Percentiles rank a stretch among this genome's conserved stretches.
Conservation (phyloP, 768 basidiomycete genomes). For the Lactifluus pinguis region DNA sequence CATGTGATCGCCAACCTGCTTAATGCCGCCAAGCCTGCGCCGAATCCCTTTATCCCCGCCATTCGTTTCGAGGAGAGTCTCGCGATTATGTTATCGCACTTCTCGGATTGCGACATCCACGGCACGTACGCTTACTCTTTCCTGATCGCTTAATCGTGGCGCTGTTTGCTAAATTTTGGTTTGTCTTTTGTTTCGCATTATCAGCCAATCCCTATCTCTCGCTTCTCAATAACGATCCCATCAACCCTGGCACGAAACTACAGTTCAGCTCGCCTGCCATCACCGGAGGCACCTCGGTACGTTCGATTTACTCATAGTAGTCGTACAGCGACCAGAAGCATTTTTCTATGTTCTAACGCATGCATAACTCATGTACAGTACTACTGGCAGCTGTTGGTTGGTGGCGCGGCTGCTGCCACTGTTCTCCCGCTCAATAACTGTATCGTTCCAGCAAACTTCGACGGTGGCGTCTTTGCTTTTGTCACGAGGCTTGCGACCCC, state of each 20-base stretch:
- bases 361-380: conserved; percentile 27
- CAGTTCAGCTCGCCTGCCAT: conserved; percentile 51
- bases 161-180: no score
- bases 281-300: conserved; percentile 39
- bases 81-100: conserved; percentile 57
- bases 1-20: conserved; percentile 69
- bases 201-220: conserved; percentile 50
- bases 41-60: conserved; percentile 62
- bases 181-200: no score
- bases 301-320: conserved; percentile 16
- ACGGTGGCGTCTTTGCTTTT: conserved; percentile 68
- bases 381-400: conserved; percentile 71
- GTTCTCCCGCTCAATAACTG: conserved; percentile 52
- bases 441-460: conserved; percentile 53
- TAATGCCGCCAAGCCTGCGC: conserved; percentile 49
- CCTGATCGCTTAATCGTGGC: not conserved
- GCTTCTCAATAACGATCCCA: conserved; percentile 52
- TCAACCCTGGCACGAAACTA: conserved; percentile 48
- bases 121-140: conserved; percentile 31
- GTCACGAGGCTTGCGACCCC: conserved; percentile 60
- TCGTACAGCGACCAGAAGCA: no score
- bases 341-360: no score
- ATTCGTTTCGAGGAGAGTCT: conserved; percentile 61
- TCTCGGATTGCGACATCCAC: conserved; percentile 58
- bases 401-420: conserved; percentile 46